Percentiles rank a stretch among this genome's conserved stretches.
phyloP scores from a whole-genome alignment of 768 basidiomycete species.

The Mycena sanguinolenta region DNA sequence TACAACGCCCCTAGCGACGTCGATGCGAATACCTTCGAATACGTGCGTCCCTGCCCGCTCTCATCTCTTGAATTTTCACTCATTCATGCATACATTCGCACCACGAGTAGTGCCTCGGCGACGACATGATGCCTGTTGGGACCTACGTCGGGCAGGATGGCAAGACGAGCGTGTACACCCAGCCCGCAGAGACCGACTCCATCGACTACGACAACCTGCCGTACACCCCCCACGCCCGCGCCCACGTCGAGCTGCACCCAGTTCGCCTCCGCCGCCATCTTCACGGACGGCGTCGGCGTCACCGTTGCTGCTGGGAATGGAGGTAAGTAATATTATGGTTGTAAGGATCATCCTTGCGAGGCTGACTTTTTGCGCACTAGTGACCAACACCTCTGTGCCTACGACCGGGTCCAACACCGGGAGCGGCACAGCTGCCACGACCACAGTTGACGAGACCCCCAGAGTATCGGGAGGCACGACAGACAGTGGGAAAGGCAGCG shows the following conservation, averaged over 20 bases:
- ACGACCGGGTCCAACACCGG: too few relatives aligned
- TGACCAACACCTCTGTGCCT: too few relatives aligned
- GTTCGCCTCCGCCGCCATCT: slow-evolving; percentile 34
- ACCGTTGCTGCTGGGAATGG: slow-evolving; percentile 23
- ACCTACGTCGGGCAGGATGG: slow-evolving; percentile 53
- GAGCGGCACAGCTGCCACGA: too few relatives aligned
- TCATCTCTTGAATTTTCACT: too few relatives aligned
- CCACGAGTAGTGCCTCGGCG: slow-evolving; percentile 60
- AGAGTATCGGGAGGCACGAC: too few relatives aligned
- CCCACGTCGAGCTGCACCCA: slow-evolving; percentile 39
- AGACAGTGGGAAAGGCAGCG: too few relatives aligned
- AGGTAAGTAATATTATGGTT: too few relatives aligned
- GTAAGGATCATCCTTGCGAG: too few relatives aligned
- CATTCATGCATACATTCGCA: background rate
- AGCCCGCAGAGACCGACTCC: slow-evolving; percentile 41
- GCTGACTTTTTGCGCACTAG: too few relatives aligned
- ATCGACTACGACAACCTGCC: slow-evolving; percentile 38
- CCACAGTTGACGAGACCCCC: too few relatives aligned
- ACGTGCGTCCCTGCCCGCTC: slow-evolving; percentile 4
- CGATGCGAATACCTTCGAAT: slow-evolving; percentile 58
- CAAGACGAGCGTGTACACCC: slow-evolving; percentile 37
- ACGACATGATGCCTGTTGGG: slow-evolving; percentile 61
- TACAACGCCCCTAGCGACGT: slow-evolving; percentile 69
- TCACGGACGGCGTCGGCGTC: slow-evolving; percentile 29
- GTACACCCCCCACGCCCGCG: slow-evolving; percentile 42